phyloP scores from a whole-genome alignment of 345 rosid genomes.

The Boechera divaricarpa region DNA sequence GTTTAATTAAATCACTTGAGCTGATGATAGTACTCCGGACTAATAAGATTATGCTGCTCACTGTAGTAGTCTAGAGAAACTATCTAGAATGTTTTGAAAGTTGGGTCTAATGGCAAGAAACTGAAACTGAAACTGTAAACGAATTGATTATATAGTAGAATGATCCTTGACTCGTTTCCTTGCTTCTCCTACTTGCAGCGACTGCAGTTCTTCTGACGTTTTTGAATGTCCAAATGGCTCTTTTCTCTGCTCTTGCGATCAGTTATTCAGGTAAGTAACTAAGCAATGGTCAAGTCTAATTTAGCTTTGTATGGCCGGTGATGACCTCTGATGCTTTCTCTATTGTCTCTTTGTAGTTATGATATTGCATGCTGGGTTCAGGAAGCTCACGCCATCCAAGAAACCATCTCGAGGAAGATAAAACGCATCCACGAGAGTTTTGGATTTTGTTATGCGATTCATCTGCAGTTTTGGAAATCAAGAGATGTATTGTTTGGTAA shows the following conservation, averaged over 20 bases:
- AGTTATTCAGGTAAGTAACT: constrained; percentile 71
- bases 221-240: constrained; percentile 88
- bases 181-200: constrained; percentile 57
- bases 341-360: constrained; percentile 50
- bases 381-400: constrained; percentile 70
- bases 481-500: neutral
- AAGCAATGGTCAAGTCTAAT: neutral
- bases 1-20: constrained; percentile 14
- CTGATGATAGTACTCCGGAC: neutral
- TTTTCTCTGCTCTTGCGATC: constrained; percentile 66
- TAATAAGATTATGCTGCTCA: neutral
- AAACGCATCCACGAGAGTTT: constrained; percentile 2
- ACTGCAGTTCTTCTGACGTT: constrained; percentile 65
- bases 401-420: constrained; percentile 55
- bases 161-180: constrained; percentile 6
- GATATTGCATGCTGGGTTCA: constrained; percentile 80
- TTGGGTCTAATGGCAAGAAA: neutral
- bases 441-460: constrained; percentile 23
- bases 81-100: neutral
- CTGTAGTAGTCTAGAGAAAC: neutral
- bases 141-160: neutral
- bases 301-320: neutral
- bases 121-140: neutral
- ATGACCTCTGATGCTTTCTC: neutral
- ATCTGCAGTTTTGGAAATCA: constrained; percentile 29